phyloP scores from a whole-genome alignment of 352 stramenopile species.

The Phytophthora pinifolia region DNA sequence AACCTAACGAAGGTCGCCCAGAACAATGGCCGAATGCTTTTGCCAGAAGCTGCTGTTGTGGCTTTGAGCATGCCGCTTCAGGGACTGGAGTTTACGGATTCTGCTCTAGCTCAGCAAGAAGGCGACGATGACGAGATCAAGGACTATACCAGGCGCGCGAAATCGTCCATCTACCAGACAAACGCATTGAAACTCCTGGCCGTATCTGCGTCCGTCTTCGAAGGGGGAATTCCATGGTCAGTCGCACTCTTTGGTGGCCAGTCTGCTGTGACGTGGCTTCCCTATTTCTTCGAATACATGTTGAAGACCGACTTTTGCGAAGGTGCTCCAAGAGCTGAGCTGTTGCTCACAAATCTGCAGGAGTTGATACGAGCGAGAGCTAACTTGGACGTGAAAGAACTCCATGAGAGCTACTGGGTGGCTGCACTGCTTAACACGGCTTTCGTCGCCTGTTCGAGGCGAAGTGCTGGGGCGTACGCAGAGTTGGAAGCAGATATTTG shows the following conservation, averaged over 20 bases:
- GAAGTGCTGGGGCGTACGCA: constrained; percentile 13
- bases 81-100: constrained; percentile 32
- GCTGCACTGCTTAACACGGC: constrained; percentile 42
- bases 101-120: constrained; percentile 16
- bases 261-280: constrained; percentile 32
- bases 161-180: constrained; percentile 34
- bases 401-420: constrained; percentile 39
- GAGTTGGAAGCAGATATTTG: constrained; percentile 1
- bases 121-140: constrained; percentile 9
- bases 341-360: constrained; percentile 28
- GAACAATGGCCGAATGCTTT: constrained; percentile 28
- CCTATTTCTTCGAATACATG: constrained; percentile 37
- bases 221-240: constrained; percentile 26
- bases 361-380: background rate
- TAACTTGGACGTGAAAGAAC: constrained; percentile 1
- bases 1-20: constrained; percentile 29
- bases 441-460: constrained; percentile 30
- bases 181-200: constrained; percentile 33
- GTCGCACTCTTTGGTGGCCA: constrained; percentile 23
- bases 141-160: constrained; percentile 16
- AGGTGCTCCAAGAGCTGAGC: constrained; percentile 13
- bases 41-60: constrained; percentile 20
- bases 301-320: constrained; percentile 29
- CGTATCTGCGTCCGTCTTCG: constrained; percentile 19
- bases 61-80: constrained; percentile 29